Evolutionary conservation across 2,329 filamentous ascomycete species (phyloP), one percentile per base, ranked within the genome.

Genomic region (Escovopsis sp.): DNA sequence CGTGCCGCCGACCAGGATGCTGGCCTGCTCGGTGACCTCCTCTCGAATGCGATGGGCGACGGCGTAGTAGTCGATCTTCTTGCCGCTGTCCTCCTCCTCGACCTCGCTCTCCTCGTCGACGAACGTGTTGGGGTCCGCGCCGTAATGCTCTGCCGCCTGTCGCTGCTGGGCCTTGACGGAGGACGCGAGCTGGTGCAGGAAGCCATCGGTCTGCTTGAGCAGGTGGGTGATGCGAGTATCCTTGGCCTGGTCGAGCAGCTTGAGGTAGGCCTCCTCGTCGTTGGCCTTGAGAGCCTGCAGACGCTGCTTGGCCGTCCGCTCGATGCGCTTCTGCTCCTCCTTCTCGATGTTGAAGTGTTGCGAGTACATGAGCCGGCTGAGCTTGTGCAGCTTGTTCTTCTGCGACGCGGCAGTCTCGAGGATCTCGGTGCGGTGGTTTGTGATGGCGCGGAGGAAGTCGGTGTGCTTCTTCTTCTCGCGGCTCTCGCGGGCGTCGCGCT

Each of bases 151-250:
- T 23, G 75, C 77, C 29, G 82, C 78, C 51, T 77, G 82, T 35
- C 87, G 79, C 56, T 98, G 90, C 57, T 98, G 90, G 38, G 79
- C 77, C 56, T 92, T 90, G 54, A 98, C 90, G 13, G 90, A 96
- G 2, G 83, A 79, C 33, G 92, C 87, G 41, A 98, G 79, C 58
- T 96, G 88, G 47, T 87, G 81, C 62, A 98, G 70, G 76, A 98
- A 98, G 35, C 87, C 87, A 57, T 98, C 88, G 35, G 90, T 98
- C 62, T 98, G 90, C 53, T 84, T 85, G 48, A 98, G 79, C 51
- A 98, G 65, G 56, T 98, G 90, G 8, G 90, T 94, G 45, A 98
- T 98, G 77, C 90, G 88, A 27, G 88, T 96, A 65, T 98, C 90
- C 67, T 98, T 98, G 51, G 90, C 90, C 60, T 98, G 88, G 53